These are phyloP conservation scores for Ajuga chamaepitys DNA, from an alignment of 257 asterid species.

Conservation along the genomic window DNA sequence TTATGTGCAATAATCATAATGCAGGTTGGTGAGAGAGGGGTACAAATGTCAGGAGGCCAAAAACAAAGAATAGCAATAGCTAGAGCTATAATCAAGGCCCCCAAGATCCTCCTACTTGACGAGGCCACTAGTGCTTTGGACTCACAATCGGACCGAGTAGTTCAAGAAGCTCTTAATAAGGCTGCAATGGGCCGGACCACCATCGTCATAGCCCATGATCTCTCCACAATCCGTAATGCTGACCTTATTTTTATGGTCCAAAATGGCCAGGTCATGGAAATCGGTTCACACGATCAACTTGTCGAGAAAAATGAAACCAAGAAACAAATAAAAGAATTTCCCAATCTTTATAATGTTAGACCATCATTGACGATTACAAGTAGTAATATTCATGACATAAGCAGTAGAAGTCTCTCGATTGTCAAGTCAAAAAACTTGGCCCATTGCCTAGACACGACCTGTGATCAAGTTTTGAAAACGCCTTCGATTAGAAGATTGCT, in stretches of 20 bases:
- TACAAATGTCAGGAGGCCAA: slow-evolving; percentile 96
- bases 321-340: slow-evolving; percentile 31
- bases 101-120: slow-evolving; percentile 78
- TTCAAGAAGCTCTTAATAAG: slow-evolving; percentile 83
- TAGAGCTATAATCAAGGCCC: slow-evolving; percentile 73
- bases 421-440: slow-evolving; percentile 54
- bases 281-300: slow-evolving; percentile 64
- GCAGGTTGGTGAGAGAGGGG: slow-evolving; percentile 95
- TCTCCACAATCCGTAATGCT: slow-evolving; percentile 80
- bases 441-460: slow-evolving; percentile 14
- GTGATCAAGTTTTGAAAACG: slow-evolving; percentile 34
- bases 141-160: slow-evolving; percentile 72
- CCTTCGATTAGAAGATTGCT: slow-evolving; percentile 69
- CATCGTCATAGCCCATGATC: slow-evolving; percentile 79
- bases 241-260: slow-evolving; percentile 70
- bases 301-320: slow-evolving; percentile 35
- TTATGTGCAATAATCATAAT: too few species aligned
- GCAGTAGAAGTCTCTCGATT: slow-evolving; percentile 42
- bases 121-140: slow-evolving; percentile 97
- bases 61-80: slow-evolving; percentile 95
- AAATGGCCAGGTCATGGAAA: slow-evolving; percentile 57
- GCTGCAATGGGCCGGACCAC: slow-evolving; percentile 83
- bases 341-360: background rate
- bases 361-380: slow-evolving; percentile 20
- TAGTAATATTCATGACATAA: slow-evolving; percentile 32